phyloP scores from a whole-genome alignment of 352 stramenopile species.

The Globisporangium acanthophoron region DNA sequence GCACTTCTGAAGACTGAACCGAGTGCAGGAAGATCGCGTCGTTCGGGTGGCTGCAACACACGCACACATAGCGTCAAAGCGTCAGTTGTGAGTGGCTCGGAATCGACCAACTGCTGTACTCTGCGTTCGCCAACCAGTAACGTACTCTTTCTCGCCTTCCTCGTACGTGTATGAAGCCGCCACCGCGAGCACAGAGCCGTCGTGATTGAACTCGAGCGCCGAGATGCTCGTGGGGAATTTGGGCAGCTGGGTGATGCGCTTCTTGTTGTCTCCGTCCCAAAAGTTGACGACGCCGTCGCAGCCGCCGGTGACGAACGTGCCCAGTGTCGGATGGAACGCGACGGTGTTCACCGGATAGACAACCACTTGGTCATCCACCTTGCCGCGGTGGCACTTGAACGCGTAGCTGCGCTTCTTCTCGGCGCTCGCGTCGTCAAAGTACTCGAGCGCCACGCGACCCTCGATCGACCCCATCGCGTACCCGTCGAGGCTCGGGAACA shows the following conservation, averaged over 20 bases:
- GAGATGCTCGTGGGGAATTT: slow-evolving; percentile 87
- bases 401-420: slow-evolving; percentile 87
- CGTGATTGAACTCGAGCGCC: slow-evolving; percentile 91
- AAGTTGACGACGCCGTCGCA: slow-evolving; percentile 92
- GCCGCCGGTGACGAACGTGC: slow-evolving; percentile 95
- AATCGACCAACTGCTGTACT: not conserved
- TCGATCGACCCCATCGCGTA: slow-evolving; percentile 95
- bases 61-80: slow-evolving; percentile 2
- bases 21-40: slow-evolving; percentile 93
- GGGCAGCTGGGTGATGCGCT: slow-evolving; percentile 86
- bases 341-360: slow-evolving; percentile 96
- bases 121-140: not conserved
- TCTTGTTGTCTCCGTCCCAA: slow-evolving; percentile 96
- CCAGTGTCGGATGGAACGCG: slow-evolving; percentile 92
- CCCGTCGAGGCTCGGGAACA: slow-evolving; percentile 66
- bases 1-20: slow-evolving; percentile 86
- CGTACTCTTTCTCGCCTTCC: slow-evolving; percentile 94
- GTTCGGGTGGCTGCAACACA: slow-evolving; percentile 71
- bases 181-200: slow-evolving; percentile 92
- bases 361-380: slow-evolving; percentile 70
- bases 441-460: slow-evolving; percentile 95
- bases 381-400: slow-evolving; percentile 97
- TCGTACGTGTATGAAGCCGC: slow-evolving; percentile 97
- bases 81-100: not conserved
- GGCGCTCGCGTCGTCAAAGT: slow-evolving; percentile 66